phyloP scores from a whole-genome alignment of 2,329 filamentous ascomycete genomes.

The Pleoardoris graminearum region DNA sequence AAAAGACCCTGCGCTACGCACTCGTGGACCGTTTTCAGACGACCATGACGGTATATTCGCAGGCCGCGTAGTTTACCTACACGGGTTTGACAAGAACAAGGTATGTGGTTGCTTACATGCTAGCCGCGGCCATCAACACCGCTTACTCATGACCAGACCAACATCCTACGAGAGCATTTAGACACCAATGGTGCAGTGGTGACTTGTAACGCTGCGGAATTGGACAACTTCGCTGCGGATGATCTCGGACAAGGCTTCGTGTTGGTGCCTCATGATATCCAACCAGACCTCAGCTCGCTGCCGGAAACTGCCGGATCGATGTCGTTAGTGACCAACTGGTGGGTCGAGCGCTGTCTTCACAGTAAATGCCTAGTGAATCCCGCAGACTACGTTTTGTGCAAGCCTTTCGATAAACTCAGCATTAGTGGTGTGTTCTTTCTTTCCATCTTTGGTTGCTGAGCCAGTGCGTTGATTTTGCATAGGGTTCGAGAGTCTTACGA shows the following conservation, averaged over 20 bases:
- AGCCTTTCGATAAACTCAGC: constrained; percentile 72
- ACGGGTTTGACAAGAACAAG: constrained; percentile 51
- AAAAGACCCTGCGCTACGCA: constrained; percentile 20
- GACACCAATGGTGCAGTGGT: constrained; percentile 41
- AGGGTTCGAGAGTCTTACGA: constrained; percentile 69
- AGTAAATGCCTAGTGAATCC: constrained; percentile 73
- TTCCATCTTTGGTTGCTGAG: background rate
- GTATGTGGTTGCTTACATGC: constrained; percentile 26
- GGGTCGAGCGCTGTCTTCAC: constrained; percentile 86
- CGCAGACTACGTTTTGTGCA: constrained; percentile 70
- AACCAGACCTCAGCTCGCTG: constrained; percentile 38
- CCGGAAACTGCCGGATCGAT: constrained; percentile 41
- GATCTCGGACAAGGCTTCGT: constrained; percentile 42
- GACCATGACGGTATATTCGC: constrained; percentile 47
- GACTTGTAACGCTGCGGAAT: constrained; percentile 28
- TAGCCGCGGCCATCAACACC: background rate
- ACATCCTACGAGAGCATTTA: constrained; percentile 39
- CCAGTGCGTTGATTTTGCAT: constrained; percentile 24
- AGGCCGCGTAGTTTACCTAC: constrained; percentile 46
- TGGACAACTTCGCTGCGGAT: constrained; percentile 29
- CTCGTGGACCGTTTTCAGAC: constrained; percentile 12
- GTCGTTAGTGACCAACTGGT: constrained; percentile 78
- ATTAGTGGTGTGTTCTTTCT: constrained; percentile 54
- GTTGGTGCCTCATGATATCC: constrained; percentile 52
- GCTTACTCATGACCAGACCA: constrained; percentile 35